Base-by-base conservation (phyloP, 108 stramenopile genomes). In the Pseudonitzschia multiseries region DNA sequence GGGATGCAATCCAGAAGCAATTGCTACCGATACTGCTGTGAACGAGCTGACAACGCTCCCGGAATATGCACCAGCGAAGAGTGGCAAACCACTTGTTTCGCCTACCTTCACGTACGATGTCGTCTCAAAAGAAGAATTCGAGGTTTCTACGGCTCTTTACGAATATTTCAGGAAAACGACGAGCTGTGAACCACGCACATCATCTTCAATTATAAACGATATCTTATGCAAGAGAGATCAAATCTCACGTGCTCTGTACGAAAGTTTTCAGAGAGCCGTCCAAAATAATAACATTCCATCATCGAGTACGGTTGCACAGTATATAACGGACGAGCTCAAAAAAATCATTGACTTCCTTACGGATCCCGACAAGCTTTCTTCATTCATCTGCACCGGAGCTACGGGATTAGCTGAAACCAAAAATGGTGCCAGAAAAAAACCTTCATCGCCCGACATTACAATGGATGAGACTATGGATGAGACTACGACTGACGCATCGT, bases 201-300 rank as follows among this genome's bases (percentile, higher is more conserved):
- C n/a, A n/a, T n/a, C n/a, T n/a, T n/a, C n/a, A 36, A n/a, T 51
- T 51, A n/a, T 51, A 3, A 51, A 51, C 8, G n/a, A n/a, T n/a
- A 51, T 51, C 50, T n/a, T 51, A n/a, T 3, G 17, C 50, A 51
- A 51, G 50, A 51, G 50, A 51, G n/a, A 51, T n/a, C 50, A 51
- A 51, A 51, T 51, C 9, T 51, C 50, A n/a, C 20, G n/a, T 51
- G 17, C 50, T 4, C 50, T 51, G 17, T 51, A 51, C 50, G n/a
- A 17, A n/a, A n/a, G n/a, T n/a, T 51, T 51, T 51, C 50, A 51
- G 9, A 51, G 10, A 8, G n/a, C 10, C 9, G 50, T 51, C 3
- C 20, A 51, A 3, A n/a, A 51, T 9, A n/a, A 51, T 1, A 4
- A 1, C 50, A 36, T 36, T 36, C 36, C 36, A 36, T 36, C 36